A percentile compares a stretch with the other conserved stretches of the same genome.
Conservation (phyloP, 345 rosid genomes). For the Citrus sp. region DNA sequence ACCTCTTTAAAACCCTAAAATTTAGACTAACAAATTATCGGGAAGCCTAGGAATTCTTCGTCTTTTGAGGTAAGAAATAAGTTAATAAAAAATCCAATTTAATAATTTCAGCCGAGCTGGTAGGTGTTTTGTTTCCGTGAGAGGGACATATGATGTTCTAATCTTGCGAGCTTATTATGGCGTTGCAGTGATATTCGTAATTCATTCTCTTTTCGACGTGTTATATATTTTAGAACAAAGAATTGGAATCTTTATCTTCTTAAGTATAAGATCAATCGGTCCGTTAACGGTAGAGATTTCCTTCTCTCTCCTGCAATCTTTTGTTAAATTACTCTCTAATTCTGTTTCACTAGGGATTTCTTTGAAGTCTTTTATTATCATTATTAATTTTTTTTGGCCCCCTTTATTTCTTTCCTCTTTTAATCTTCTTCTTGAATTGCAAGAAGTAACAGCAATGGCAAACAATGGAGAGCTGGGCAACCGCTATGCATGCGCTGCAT, state of each 20-base stretch:
- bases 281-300: background rate
- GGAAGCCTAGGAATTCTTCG: too few species aligned
- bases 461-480: background rate
- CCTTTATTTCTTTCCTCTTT: background rate
- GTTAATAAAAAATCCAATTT: too few species aligned
- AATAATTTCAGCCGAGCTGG: too few species aligned
- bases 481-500: constrained; percentile 28
- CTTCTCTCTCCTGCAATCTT: background rate
- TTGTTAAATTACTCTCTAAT: background rate
- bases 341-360: background rate
- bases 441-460: background rate
- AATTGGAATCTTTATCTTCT: too few species aligned
- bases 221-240: too few species aligned
- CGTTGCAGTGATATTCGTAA: too few species aligned
- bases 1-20: constrained; percentile 3
- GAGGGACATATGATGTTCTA: too few species aligned
- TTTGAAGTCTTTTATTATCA: background rate
- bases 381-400: too few species aligned
- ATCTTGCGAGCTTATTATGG: too few species aligned
- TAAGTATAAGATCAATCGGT: background rate
- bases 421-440: background rate
- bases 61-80: too few species aligned
- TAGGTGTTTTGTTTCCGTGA: too few species aligned
- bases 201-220: too few species aligned
- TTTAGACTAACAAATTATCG: background rate